Conservation (phyloP, 73 alveolate genomes). For the Blepharisma japonicum region DNA sequence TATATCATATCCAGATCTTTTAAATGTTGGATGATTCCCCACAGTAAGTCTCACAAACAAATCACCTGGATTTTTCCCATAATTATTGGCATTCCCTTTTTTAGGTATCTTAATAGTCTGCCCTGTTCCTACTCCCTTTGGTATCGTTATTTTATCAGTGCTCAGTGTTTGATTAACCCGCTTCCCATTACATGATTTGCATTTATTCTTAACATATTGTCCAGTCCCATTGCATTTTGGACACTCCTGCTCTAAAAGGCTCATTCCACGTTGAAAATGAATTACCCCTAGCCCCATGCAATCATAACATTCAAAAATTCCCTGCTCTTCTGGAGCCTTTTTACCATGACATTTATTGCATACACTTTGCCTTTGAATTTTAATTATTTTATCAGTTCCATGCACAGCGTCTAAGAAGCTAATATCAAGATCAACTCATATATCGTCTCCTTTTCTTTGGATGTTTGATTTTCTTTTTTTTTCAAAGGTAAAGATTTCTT, state of each 20-base stretch:
- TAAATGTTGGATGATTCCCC: conserved; percentile 59
- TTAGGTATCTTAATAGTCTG: conserved; percentile 61
- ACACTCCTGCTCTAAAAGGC: conserved; percentile 62
- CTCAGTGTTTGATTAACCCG: conserved; percentile 46
- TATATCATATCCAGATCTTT: conserved; percentile 75
- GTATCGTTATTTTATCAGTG: conserved; percentile 63
- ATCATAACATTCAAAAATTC: conserved; percentile 60
- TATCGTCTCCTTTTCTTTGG: conserved; percentile 53
- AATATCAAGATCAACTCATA: conserved; percentile 53
- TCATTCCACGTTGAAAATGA: conserved; percentile 62
- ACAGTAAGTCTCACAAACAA: conserved; percentile 59
- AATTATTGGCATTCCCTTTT: conserved; percentile 62
- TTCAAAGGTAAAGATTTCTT: conserved; percentile 42
- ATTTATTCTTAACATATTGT: conserved; percentile 25
- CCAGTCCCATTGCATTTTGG: conserved; percentile 63
- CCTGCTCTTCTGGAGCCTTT: conserved; percentile 70
- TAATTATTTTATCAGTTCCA: conserved; percentile 60
- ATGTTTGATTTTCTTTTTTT: conserved; percentile 41
- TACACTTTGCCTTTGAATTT: conserved; percentile 48
- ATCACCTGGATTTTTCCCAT: conserved; percentile 78
- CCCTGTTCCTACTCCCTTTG: conserved; percentile 79
- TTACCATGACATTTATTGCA: conserved; percentile 77
- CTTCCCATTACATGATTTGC: conserved; percentile 35
- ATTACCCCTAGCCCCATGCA: conserved; percentile 77
- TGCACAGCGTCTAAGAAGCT: conserved; percentile 76